Evolutionary conservation across 805 yeast genomes (phyloP).

Genomic region (Candida multigemmis): DNA sequence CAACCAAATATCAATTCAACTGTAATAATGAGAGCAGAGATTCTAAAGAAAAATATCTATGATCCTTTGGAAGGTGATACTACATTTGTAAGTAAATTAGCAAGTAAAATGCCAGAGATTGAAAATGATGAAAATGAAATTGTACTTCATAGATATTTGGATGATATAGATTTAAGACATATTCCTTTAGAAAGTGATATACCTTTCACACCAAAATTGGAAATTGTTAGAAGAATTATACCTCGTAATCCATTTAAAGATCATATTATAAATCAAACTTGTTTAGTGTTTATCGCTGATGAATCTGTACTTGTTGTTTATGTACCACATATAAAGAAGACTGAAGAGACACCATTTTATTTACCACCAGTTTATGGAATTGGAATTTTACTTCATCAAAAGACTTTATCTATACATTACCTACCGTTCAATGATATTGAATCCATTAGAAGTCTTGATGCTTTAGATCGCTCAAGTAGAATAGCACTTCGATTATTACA

Average conservation of each 20-base stretch:
- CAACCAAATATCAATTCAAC: constrained; percentile 92
- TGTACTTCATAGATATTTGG: constrained; percentile 22
- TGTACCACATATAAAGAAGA: constrained; percentile 58
- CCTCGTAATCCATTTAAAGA: constrained; percentile 90
- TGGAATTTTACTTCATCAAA: constrained; percentile 48
- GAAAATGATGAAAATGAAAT: constrained; percentile 10
- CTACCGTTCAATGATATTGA: constrained; percentile 41
- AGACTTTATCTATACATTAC: constrained; percentile 62
- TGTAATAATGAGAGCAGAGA: constrained; percentile 82
- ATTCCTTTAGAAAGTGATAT: constrained; percentile 16
- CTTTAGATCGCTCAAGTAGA: constrained; percentile 59
- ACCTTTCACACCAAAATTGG: constrained; percentile 25
- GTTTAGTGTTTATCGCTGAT: constrained; percentile 38
- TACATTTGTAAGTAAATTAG: constrained; percentile 15
- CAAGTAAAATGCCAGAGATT: constrained; percentile 21
- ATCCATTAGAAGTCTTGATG: constrained; percentile 21
- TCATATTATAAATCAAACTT: constrained; percentile 75
- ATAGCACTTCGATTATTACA: constrained; percentile 73
- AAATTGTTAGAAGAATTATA: constrained; percentile 74
- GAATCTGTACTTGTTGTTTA: constrained; percentile 54
- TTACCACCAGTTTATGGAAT: constrained; percentile 81
- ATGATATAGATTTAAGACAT: constrained; percentile 20
- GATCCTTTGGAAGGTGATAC: constrained; percentile 23
- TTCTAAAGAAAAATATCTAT: constrained; percentile 44
- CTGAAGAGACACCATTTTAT: constrained; percentile 72